Percentiles rank a stretch among this genome's conserved stretches.
Evolutionary conservation across 1,284 basidiomycete species (phyloP).

Genomic region (Ustilago lituana): DNA sequence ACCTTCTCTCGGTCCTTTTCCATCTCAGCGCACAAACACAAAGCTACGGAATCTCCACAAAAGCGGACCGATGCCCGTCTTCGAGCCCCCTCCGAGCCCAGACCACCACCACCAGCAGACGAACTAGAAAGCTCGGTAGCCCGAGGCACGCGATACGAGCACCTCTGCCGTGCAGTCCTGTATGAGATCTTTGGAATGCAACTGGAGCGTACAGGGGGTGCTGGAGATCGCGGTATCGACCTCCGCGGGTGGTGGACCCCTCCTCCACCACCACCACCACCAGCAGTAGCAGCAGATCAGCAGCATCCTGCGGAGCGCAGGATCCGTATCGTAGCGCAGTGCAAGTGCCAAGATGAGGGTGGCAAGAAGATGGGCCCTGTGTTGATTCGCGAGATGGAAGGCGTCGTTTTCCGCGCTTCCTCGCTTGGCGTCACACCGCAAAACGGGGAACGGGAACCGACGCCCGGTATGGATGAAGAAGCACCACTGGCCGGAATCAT

Average conservation of each 20-base stretch:
- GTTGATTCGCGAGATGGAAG: slow-evolving; percentile 84
- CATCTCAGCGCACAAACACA: not conserved
- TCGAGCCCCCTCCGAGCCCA: not conserved
- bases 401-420: slow-evolving; percentile 45
- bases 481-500: slow-evolving; percentile 20
- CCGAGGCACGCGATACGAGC: slow-evolving; percentile 80
- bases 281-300: slow-evolving; percentile 34
- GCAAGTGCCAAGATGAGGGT: slow-evolving; percentile 77
- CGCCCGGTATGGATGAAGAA: not conserved
- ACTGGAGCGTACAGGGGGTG: slow-evolving; percentile 77
- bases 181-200: slow-evolving; percentile 79
- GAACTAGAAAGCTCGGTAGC: slow-evolving; percentile 68
- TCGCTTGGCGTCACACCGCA: no score
- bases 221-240: slow-evolving; percentile 84
- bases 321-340: slow-evolving; percentile 83
- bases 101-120: not conserved
- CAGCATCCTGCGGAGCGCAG: slow-evolving; percentile 54
- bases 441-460: no score
- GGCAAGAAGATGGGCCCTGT: slow-evolving; percentile 80
- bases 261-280: slow-evolving; percentile 68
- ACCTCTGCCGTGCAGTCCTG: slow-evolving; percentile 75
- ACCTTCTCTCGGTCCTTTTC: not conserved
- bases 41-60: not conserved
- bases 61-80: not conserved
- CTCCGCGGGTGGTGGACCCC: slow-evolving; percentile 93